These are phyloP conservation scores for Lactifluus hygrophoroides DNA, from an alignment of 768 basidiomycete species.

Conservation along the genomic window DNA sequence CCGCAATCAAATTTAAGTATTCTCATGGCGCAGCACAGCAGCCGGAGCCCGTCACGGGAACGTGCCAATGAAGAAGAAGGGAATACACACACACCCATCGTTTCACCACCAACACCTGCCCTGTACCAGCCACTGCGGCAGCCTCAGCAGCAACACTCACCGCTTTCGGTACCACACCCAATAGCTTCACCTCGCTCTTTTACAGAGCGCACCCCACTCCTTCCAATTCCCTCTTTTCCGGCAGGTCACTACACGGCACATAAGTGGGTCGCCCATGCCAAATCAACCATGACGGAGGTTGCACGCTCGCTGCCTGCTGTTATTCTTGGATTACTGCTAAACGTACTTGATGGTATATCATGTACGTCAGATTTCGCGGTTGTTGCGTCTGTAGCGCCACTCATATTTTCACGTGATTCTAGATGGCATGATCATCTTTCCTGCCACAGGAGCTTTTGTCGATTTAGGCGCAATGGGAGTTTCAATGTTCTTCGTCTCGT, in stretches of 20 bases:
- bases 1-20: constrained; percentile 31
- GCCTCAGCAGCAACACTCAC: background rate
- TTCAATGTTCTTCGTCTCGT: constrained; percentile 91
- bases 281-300: background rate
- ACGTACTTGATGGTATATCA: constrained; percentile 89
- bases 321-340: constrained; percentile 73
- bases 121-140: background rate
- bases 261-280: constrained; percentile 10
- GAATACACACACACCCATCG: background rate
- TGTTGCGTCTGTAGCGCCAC: background rate
- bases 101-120: background rate
- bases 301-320: constrained; percentile 69
- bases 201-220: constrained; percentile 15
- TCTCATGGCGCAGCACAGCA: constrained; percentile 26
- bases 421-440: constrained; percentile 97
- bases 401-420: background rate
- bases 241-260: background rate
- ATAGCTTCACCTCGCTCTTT: constrained; percentile 2
- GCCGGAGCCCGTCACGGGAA: constrained; percentile 7
- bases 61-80: constrained; percentile 1
- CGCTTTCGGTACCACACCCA: background rate
- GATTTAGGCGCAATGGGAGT: constrained; percentile 84
- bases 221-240: constrained; percentile 7
- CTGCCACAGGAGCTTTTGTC: constrained; percentile 69
- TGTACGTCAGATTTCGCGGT: constrained; percentile 40